Base-by-base conservation (phyloP, 2,329 filamentous ascomycete species). In the Pseudogymnoascus sp. region DNA sequence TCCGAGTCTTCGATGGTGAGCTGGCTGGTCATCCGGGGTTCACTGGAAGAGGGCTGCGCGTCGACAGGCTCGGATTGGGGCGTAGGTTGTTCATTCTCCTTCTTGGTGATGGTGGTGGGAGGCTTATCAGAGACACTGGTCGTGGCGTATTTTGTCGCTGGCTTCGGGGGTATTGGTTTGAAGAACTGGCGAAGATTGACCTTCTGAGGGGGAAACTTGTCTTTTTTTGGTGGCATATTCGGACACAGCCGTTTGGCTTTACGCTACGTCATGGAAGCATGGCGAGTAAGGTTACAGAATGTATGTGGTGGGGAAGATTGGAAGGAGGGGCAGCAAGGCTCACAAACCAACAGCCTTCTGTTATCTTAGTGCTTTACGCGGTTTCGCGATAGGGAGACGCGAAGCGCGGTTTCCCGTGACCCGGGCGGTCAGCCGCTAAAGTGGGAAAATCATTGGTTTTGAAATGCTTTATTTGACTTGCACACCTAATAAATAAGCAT, bases 101-200 rank as follows among this genome's bases (percentile, higher is more conserved):
- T 21, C 51, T 57, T 21, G 10, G 51, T 57, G 28, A 19, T 34
- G n/a, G 10, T 21, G 2, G 28, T 34, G 11, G n/a, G 10, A 57
- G n/a, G n/a, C 25, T 57, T 57, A 34, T 57, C 28, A 7, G n/a
- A 34, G 51, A 34, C 28, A 13, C 1, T 57, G 25, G 5, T 34
- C 14, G 4, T 13, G 28, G 51, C 28, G 10, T 57, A 28, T 21
- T 34, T 34, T 16, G 51, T 34, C 16, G 34, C 28, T 19, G 8
- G 89, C 88, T 70, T 93, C 90, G 0, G 90, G 92, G 63, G 84
- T 87, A 54, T 81, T 81, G 43, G 93, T 89, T 63, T 88, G 77
- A 84, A 78, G 65, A 79, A 77, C 60, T 31, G 61, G 28, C 10
- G 45, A 63, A 76, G 68, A 7, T 61, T 67, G 28, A 7, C 16